These are phyloP conservation scores for Patellaria atrata DNA, from an alignment of 495 filamentous ascomycete species.

Conservation along the genomic window DNA sequence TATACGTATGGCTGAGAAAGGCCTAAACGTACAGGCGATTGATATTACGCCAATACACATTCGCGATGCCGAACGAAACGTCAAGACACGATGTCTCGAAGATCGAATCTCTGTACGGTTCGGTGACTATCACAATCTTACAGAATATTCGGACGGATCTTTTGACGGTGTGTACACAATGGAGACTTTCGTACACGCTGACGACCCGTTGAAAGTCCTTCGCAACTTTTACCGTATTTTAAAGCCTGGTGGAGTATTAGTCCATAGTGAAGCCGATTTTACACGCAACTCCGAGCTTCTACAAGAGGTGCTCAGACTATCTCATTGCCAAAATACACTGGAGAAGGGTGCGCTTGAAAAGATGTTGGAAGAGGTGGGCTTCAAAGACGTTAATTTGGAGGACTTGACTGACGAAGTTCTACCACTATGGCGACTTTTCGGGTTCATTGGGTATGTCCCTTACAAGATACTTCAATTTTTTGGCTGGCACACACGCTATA, in stretches of 20 bases:
- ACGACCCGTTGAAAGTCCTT: conserved; percentile 33
- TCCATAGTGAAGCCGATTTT: conserved; percentile 38
- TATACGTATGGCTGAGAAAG: conserved; percentile 13
- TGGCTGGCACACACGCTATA: conserved; percentile 31
- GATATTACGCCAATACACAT: conserved; percentile 40
- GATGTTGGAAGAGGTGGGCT: conserved; percentile 37
- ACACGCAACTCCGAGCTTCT: conserved; percentile 19
- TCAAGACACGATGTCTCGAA: conserved; percentile 27
- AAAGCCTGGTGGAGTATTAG: conserved; percentile 34
- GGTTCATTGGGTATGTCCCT: conserved; percentile 36
- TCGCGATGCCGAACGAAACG: conserved; percentile 30
- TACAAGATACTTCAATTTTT: conserved; percentile 35
- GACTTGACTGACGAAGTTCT: conserved; percentile 37
- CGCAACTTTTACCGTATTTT: conserved; percentile 36
- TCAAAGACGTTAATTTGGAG: conserved; percentile 32
- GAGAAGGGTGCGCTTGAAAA: conserved; percentile 20
- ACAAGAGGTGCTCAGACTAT: conserved; percentile 11
- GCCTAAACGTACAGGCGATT: conserved; percentile 32
- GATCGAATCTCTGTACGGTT: conserved; percentile 26
- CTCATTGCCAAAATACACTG: conserved; percentile 22
- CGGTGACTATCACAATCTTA: conserved; percentile 42
- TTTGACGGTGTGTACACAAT: conserved; percentile 45
- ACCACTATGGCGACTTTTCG: conserved; percentile 40
- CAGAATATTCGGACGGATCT: conserved; percentile 23
- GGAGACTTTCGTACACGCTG: conserved; percentile 45